Evolutionary conservation across 371 early-diverging fungal species (phyloP).

Genomic region (Gilbertella persicaria): DNA sequence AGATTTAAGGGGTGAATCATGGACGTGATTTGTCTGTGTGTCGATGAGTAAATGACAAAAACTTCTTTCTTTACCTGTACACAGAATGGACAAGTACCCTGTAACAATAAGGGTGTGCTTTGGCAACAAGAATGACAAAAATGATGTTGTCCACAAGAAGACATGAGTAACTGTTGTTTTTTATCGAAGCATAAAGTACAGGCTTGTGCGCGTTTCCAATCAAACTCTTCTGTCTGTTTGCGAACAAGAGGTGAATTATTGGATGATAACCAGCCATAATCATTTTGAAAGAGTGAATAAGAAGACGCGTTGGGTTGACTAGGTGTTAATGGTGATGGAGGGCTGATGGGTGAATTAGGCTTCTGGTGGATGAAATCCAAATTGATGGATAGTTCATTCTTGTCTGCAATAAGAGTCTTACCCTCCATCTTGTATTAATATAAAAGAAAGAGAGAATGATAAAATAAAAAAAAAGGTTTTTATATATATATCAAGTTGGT

Average conservation of each 20-base stretch:
- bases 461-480: background rate
- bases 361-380: background rate
- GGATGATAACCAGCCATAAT: background rate
- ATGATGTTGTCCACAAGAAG: constrained; percentile 18
- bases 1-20: background rate
- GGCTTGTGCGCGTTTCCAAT: constrained; percentile 8
- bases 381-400: background rate
- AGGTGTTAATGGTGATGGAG: background rate
- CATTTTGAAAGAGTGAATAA: background rate
- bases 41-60: background rate
- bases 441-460: background rate
- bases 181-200: constrained; percentile 5
- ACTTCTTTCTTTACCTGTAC: constrained; percentile 10
- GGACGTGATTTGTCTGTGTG: background rate
- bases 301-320: background rate
- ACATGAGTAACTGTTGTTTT: background rate
- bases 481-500: background rate
- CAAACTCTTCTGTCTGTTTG: background rate
- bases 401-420: too few species aligned
- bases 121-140: constrained; percentile 24
- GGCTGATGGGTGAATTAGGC: background rate
- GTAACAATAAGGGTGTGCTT: constrained; percentile 3
- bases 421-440: too few species aligned
- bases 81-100: constrained; percentile 25
- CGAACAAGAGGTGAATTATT: background rate